Conservation (phyloP, 2,329 filamentous ascomycete genomes). For the Coniochaeta pulveracea region DNA sequence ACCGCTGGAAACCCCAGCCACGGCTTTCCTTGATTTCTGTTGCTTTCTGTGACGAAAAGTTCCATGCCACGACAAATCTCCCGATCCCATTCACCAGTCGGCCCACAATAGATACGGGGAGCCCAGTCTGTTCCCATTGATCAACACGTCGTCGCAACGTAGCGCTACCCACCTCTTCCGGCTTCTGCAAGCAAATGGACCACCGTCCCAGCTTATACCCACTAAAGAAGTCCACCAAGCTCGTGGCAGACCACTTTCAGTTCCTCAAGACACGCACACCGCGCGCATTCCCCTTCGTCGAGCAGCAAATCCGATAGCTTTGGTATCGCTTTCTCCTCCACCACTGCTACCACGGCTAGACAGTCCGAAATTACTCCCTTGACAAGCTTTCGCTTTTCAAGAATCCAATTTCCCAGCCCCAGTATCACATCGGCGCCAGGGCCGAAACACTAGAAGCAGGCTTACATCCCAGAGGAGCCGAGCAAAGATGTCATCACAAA, state of each 20-base stretch:
- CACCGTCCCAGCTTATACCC: too few species aligned
- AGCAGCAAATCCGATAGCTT: too few species aligned
- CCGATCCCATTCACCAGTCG: slow-evolving; percentile 3
- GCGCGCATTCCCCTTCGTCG: too few species aligned
- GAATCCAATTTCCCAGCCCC: not conserved
- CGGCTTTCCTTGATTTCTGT: slow-evolving; percentile 16
- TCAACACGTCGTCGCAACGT: too few species aligned
- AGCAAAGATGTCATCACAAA: slow-evolving; percentile 20
- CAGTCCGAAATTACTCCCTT: not conserved
- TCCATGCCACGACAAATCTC: slow-evolving; percentile 5
- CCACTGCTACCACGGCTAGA: slow-evolving; percentile 1
- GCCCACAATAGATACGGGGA: slow-evolving; percentile 4
- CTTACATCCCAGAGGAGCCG: slow-evolving; percentile 4
- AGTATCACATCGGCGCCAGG: slow-evolving; percentile 1
- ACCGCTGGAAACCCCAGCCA: slow-evolving; percentile 12
- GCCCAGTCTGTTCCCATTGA: too few species aligned
- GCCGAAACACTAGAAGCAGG: too few species aligned
- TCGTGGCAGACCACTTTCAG: too few species aligned
- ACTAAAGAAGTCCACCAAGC: too few species aligned
- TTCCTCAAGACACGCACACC: too few species aligned
- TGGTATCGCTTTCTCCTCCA: not conserved
- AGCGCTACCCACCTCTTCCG: too few species aligned
- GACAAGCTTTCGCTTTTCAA: too few species aligned
- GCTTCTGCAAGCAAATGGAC: too few species aligned
- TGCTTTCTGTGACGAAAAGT: slow-evolving; percentile 11